phyloP scores from a whole-genome alignment of 164 flowering plant genomes.

The Vitis rotundifolia region DNA sequence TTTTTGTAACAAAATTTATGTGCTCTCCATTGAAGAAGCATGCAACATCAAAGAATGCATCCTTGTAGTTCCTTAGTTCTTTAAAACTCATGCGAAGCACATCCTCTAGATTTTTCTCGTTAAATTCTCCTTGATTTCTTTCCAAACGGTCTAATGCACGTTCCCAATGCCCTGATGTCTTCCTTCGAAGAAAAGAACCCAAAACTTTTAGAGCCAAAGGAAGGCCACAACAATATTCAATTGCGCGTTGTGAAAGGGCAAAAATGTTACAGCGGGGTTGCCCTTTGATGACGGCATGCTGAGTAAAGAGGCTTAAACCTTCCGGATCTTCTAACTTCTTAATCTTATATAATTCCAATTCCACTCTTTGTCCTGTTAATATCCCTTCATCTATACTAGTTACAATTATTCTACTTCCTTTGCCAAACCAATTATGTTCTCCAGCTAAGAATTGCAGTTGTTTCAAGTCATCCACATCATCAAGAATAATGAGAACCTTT shows the following conservation, averaged over 20 bases:
- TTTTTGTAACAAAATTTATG: neutral
- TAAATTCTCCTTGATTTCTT: neutral
- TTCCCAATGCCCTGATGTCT: neutral
- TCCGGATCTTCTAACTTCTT: neutral
- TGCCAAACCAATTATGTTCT: neutral
- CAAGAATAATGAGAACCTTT: neutral
- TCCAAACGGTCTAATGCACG: neutral
- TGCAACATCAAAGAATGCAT: neutral
- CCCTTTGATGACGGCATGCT: neutral
- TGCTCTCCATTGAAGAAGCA: neutral
- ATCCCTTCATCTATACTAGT: neutral
- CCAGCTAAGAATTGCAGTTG: neutral
- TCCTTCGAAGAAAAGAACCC: neutral
- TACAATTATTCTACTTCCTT: neutral
- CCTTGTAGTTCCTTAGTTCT: neutral
- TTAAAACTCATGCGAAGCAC: neutral
- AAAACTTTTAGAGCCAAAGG: neutral
- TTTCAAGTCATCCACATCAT: neutral
- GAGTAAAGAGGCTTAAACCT: neutral
- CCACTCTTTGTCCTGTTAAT: neutral
- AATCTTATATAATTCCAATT: neutral
- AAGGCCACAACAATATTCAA: neutral
- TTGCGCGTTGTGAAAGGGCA: neutral
- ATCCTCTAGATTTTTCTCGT: neutral
- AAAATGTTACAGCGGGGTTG: neutral